These are phyloP conservation scores for Curvularia verruculosa DNA, from an alignment of 2,329 filamentous ascomycete species.

Conservation along the genomic window DNA sequence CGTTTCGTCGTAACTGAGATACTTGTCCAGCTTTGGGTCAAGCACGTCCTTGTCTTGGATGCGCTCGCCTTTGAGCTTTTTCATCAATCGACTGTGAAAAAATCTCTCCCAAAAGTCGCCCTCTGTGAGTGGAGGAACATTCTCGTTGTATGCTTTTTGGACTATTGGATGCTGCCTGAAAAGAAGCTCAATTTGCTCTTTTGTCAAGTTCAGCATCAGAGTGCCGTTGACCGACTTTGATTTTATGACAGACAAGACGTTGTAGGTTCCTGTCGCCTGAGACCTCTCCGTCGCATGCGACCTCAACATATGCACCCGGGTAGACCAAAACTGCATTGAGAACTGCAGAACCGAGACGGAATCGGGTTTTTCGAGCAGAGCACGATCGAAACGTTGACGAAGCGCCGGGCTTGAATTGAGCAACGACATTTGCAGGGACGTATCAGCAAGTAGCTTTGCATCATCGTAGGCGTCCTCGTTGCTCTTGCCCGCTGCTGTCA, in stretches of 20 bases:
- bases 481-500: constrained; percentile 51
- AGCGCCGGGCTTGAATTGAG: constrained; percentile 79
- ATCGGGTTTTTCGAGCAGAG: constrained; percentile 80
- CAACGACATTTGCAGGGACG: constrained; percentile 83
- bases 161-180: constrained; percentile 92
- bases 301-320: constrained; percentile 81
- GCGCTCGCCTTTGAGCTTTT: constrained; percentile 88
- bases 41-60: constrained; percentile 76
- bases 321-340: constrained; percentile 93
- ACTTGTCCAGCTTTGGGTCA: constrained; percentile 84
- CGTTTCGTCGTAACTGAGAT: constrained; percentile 74
- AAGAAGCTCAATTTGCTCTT: constrained; percentile 91
- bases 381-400: constrained; percentile 85
- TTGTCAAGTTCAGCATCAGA: constrained; percentile 80
- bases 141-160: constrained; percentile 88
- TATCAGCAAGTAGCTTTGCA: constrained; percentile 74
- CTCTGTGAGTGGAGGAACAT: constrained; percentile 76
- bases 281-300: constrained; percentile 87
- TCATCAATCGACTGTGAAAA: constrained; percentile 87
- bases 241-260: constrained; percentile 89
- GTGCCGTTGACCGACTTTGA: constrained; percentile 72
- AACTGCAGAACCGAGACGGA: constrained; percentile 81
- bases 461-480: constrained; percentile 80
- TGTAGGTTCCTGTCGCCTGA: constrained; percentile 89
- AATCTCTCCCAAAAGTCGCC: constrained; percentile 91